These are phyloP conservation scores for Syzygium jambos DNA, from an alignment of 345 rosid species.

Conservation along the genomic window DNA sequence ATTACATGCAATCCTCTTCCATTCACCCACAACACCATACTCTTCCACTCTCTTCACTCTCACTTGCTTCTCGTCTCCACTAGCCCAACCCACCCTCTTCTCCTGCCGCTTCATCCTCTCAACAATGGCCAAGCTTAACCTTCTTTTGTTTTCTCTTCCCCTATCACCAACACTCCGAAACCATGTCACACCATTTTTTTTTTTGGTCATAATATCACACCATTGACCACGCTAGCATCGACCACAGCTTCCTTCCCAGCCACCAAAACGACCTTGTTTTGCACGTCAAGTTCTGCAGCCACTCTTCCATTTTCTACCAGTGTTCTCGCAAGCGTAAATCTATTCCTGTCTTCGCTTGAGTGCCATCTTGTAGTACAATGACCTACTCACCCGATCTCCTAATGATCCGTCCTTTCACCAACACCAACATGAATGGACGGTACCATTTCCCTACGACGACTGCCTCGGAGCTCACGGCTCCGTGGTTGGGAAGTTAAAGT, in stretches of 20 bases:
- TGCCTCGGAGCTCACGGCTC: not conserved
- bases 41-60: slow-evolving; percentile 12
- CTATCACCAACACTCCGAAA: slow-evolving; percentile 1
- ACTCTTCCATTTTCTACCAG: not conserved
- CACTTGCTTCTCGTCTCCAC: too few relatives aligned
- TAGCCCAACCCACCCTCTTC: slow-evolving; percentile 11
- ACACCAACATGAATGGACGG: slow-evolving; percentile 52
- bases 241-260: slow-evolving; percentile 13
- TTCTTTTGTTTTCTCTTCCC: slow-evolving; percentile 17
- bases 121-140: slow-evolving; percentile 21
- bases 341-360: slow-evolving; percentile 46
- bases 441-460: slow-evolving; percentile 53
- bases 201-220: too few relatives aligned
- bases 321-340: slow-evolving; percentile 27
- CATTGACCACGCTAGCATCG: not conserved
- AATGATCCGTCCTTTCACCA: slow-evolving; percentile 26
- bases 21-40: slow-evolving; percentile 14
- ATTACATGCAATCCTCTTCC: slow-evolving; percentile 43
- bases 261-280: slow-evolving; percentile 21
- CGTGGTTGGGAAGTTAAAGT: slow-evolving; percentile 9
- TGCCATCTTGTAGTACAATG: slow-evolving; percentile 42
- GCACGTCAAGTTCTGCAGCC: slow-evolving; percentile 14
- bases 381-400: slow-evolving; percentile 26
- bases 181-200: slow-evolving; percentile 34
- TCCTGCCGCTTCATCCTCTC: slow-evolving; percentile 49